phyloP scores from a whole-genome alignment of 2,329 filamentous ascomycete species.

The Dothideomycetes sp. region DNA sequence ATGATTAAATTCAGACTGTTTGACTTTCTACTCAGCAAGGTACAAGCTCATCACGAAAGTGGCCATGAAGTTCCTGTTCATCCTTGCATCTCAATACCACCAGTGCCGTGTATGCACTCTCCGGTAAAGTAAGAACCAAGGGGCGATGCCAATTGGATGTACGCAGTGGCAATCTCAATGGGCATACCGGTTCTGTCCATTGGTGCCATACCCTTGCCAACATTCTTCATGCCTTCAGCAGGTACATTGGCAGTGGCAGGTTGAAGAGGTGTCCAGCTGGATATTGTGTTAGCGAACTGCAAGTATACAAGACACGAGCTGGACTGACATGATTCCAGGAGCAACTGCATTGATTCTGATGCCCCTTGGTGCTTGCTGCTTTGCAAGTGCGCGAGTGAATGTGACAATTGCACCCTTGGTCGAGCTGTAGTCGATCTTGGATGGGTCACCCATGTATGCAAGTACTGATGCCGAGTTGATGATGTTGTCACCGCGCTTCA shows the following conservation, averaged over 20 bases:
- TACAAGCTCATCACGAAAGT: too few relatives aligned
- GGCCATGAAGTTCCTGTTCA: too few relatives aligned
- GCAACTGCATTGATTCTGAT: conserved; percentile 43
- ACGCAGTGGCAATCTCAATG: conserved; percentile 22
- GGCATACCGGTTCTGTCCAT: conserved; percentile 24
- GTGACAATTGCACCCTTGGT: conserved; percentile 51
- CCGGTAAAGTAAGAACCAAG: conserved; percentile 21
- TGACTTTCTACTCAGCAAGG: too few relatives aligned
- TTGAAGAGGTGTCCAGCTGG: conserved; percentile 33
- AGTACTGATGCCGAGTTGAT: conserved; percentile 46
- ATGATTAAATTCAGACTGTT: too few relatives aligned
- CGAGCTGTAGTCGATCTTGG: conserved; percentile 43
- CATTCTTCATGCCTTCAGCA: conserved; percentile 17
- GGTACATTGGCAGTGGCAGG: conserved; percentile 32
- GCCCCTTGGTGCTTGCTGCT: conserved; percentile 45
- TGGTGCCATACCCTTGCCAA: conserved; percentile 20
- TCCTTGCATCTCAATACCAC: conserved; percentile 22
- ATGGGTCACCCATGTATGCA: conserved; percentile 41
- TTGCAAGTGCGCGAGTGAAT: conserved; percentile 45
- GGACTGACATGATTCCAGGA: conserved; percentile 19
- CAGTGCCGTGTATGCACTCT: conserved; percentile 20
- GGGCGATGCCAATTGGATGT: conserved; percentile 22
- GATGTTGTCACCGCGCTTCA: conserved; percentile 44
- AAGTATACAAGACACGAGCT: too few relatives aligned
- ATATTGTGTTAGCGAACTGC: not conserved